Base-by-base conservation (phyloP, 768 basidiomycete species). In the Lyophyllum decastes region DNA sequence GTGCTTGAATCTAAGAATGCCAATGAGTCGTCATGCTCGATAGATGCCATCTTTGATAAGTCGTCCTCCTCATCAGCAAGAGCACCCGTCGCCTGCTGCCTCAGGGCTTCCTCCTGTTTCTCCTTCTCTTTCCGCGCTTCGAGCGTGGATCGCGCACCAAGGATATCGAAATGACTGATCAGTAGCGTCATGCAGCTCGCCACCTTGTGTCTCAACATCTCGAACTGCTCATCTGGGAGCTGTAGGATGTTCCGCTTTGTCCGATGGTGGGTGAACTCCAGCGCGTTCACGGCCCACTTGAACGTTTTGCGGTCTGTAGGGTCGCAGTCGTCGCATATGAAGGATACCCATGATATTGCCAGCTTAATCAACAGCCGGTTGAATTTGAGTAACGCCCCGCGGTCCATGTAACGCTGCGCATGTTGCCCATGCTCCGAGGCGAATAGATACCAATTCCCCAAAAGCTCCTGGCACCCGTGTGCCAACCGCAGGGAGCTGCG, bases 301-400 rank as follows among this genome's bases (percentile, higher is more conserved):
- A 99, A 99, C 0, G 94, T 98, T 71, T 89, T 91, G 56, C 94
- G 84, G 71, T 98, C 95, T 33, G 92, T 90, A 8, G 95, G 94
- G 64, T 97, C 92, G 75, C 97, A 99, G 65, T 95, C 93, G 68
- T 98, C 95, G 74, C 94, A 97, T 61, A 98, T 96, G 78, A 99
- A 98, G 44, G 94, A 89, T 33, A 98, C 93, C 96, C 96, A 99
- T 12, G 92, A 90, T 64, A 98, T 98, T 10, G 95, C 94, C 52
- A 98, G 83, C 59, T 87, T 89, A 72, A 95, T 89, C 33, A 98
- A 79, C 3, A 90, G 80, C 7, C 89, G 84, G 67, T 91, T 90
- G 73, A 97, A 96, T 62, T 89, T 88, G 63, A 82, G 76, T 52
- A 88, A 70, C 0, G 85, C 78, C 0, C 83, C 67, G 16, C 82